These are phyloP conservation scores for Pseudogymnoascus sp. DNA, from an alignment of 2,329 filamentous ascomycete genomes.

Conservation along the genomic window DNA sequence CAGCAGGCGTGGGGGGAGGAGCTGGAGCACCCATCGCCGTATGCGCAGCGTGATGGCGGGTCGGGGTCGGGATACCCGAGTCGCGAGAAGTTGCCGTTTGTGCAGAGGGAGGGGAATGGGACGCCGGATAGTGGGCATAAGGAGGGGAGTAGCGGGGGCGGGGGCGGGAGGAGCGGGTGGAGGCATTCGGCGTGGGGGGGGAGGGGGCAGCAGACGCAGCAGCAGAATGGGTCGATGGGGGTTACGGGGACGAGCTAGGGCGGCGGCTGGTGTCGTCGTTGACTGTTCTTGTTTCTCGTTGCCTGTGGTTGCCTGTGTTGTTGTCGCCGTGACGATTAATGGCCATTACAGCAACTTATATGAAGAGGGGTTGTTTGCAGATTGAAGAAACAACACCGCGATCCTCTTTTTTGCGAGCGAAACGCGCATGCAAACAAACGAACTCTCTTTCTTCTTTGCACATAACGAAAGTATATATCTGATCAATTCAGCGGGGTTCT, in stretches of 20 bases:
- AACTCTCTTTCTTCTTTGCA: neutral
- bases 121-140: constrained; percentile 27
- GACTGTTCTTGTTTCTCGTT: neutral
- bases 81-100: neutral
- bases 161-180: constrained; percentile 22
- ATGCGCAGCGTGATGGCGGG: constrained; percentile 17
- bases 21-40: constrained; percentile 21
- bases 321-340: neutral
- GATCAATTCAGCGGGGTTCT: neutral
- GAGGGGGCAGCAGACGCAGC: constrained; percentile 12
- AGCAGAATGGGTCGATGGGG: constrained; percentile 27
- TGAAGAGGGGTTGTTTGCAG: neutral
- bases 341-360: neutral
- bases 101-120: constrained; percentile 14
- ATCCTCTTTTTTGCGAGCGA: neutral
- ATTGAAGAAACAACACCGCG: neutral
- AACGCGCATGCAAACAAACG: neutral
- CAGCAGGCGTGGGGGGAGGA: constrained; percentile 36
- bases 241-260: constrained; percentile 25
- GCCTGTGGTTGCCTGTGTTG: too few relatives aligned
- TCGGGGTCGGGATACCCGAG: neutral
- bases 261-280: neutral
- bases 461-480: neutral
- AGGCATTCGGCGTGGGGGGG: constrained; percentile 26
- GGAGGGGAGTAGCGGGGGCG: constrained; percentile 12